phyloP scores from a whole-genome alignment of 306 rosid species.

The Betula pendula region DNA sequence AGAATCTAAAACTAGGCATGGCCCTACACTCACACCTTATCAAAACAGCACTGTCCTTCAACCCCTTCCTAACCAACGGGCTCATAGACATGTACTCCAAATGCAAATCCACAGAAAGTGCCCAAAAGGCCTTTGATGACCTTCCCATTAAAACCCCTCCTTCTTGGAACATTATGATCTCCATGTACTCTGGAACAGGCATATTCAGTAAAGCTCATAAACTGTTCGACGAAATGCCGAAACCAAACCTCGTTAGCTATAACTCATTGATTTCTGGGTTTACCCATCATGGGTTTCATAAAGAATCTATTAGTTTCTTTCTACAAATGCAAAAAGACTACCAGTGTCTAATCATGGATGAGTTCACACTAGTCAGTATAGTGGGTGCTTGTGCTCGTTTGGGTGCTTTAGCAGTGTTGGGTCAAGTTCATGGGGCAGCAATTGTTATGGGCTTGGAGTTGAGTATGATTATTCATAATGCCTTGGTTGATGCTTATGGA shows the following conservation, averaged over 20 bases:
- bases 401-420: conserved; percentile 43
- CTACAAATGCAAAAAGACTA: conserved; percentile 34
- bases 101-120: conserved; percentile 40
- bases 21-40: conserved; percentile 51
- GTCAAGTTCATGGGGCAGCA: conserved; percentile 57
- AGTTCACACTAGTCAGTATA: conserved; percentile 53
- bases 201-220: conserved; percentile 31
- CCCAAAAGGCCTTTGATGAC: conserved; percentile 46
- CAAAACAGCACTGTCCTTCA: conserved; percentile 48
- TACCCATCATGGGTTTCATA: conserved; percentile 36
- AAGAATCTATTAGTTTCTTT: conserved; percentile 36
- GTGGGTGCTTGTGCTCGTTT: conserved; percentile 50
- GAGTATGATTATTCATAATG: conserved; percentile 45
- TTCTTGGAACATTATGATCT: conserved; percentile 58
- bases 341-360: conserved; percentile 38
- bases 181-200: conserved; percentile 35
- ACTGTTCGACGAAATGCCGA: conserved; percentile 51
- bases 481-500: conserved; percentile 63
- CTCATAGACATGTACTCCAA: conserved; percentile 59
- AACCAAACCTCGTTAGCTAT: conserved; percentile 49
- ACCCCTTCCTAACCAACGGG: conserved; percentile 44
- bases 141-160: conserved; percentile 46
- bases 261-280: conserved; percentile 52
- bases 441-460: conserved; percentile 44
- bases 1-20: conserved; percentile 41